Evolutionary conservation across 2,329 filamentous ascomycete genomes (phyloP), one percentile per base, ranked within the genome.

Genomic region (Fusarium armeniacum): DNA sequence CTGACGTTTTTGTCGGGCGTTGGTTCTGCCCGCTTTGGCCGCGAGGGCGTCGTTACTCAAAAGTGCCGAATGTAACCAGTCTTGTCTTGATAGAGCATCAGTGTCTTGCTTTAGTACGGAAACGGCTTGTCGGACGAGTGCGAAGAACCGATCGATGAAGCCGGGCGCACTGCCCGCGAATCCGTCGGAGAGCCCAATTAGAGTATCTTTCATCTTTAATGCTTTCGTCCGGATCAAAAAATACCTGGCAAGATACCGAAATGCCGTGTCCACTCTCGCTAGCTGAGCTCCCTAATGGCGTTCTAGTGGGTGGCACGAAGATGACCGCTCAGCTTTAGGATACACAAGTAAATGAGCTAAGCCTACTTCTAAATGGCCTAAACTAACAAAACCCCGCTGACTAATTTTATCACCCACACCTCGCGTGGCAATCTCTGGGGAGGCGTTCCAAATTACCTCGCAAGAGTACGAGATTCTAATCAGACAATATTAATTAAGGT

Each of bases 1-100:
- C 36, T 32, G 28, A 53, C 40, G 28, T 32, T 32, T n/a, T 54
- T 24, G 40, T 54, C 51, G 18, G 51, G 12, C 24, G 51, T 24
- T 33, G 30, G 20, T 10, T 26, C 38, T 24, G 18, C 18, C 51
- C 40, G 40, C 51, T 30, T 18, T 16, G 35, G 49, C 33, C 30
- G 24, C 18, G 22, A 30, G 33, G 7, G n/a, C 12, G n/a, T 18
- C 24, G 36, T 51, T 16, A 32, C 20, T 26, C 9, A 26, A 20
- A 44, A 30, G 13, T 22, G 12, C 4, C n/a, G 6, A 18, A 24
- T 40, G n/a, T 24, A 43, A 32, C 28, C 28, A 16, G 13, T 4
- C 13, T 32, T 20, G 26, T 45, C 33, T 24, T n/a, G 26, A 24
- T 13, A n/a, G 49, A 38, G 8, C 10, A 51, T 40, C 4, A n/a